Percentiles rank a stretch among this genome's conserved stretches.
Evolutionary conservation across 2,329 filamentous ascomycete species (phyloP).

Genomic region (Rachicladosporium sp.): DNA sequence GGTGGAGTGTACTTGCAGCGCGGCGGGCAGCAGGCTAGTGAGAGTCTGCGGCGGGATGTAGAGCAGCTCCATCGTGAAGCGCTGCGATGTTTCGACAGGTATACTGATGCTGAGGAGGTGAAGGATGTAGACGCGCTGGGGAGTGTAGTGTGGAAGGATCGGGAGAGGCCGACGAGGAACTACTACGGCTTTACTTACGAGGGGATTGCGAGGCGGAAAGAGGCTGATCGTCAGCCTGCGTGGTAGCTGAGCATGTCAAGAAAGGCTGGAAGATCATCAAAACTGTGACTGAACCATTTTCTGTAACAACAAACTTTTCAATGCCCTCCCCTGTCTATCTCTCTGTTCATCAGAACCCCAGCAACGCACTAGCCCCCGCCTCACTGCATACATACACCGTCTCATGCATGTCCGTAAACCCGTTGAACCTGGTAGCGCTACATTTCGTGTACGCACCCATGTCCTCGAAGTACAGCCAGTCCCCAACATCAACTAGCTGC

Average conservation of each 20-base stretch:
- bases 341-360: slow-evolving; percentile 28
- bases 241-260: too few relatives aligned
- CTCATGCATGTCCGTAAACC: slow-evolving; percentile 84
- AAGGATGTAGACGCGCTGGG: slow-evolving; percentile 21
- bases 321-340: too few relatives aligned
- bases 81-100: slow-evolving; percentile 16
- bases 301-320: too few relatives aligned
- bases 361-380: slow-evolving; percentile 65
- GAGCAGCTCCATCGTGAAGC: slow-evolving; percentile 13
- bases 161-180: slow-evolving; percentile 15
- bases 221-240: too few relatives aligned
- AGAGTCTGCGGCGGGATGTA: slow-evolving; percentile 13
- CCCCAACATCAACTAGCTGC: slow-evolving; percentile 73
- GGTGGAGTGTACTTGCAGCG: slow-evolving; percentile 15
- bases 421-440: slow-evolving; percentile 95
- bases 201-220: too few relatives aligned
- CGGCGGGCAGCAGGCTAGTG: slow-evolving; percentile 12
- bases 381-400: slow-evolving; percentile 93
- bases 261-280: too few relatives aligned
- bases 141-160: slow-evolving; percentile 21
- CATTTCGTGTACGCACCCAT: slow-evolving; percentile 99
- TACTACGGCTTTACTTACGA: slow-evolving; percentile 16
- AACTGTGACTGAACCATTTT: too few relatives aligned
- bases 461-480: slow-evolving; percentile 97
- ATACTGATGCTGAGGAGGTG: slow-evolving; percentile 16